These are phyloP conservation scores for Chaetomium tenue DNA, from an alignment of 495 filamentous ascomycete genomes.

Conservation along the genomic window DNA sequence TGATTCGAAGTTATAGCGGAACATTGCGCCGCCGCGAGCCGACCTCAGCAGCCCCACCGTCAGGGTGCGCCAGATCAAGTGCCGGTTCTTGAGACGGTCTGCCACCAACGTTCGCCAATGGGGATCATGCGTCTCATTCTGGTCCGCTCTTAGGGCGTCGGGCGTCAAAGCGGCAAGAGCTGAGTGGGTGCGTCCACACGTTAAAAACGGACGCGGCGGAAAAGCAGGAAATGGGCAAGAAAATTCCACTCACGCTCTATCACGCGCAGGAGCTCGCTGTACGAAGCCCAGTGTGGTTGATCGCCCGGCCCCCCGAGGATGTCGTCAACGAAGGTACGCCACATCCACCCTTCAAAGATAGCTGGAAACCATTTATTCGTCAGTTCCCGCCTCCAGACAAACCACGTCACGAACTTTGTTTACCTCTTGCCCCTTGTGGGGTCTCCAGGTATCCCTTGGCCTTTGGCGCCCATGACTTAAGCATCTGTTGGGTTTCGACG, in stretches of 20 bases:
- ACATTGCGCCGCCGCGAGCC: neutral
- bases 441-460: constrained; percentile 1
- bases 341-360: neutral
- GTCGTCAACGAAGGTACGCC: neutral
- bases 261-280: neutral
- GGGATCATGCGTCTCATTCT: neutral
- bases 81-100: neutral
- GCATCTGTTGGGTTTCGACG: neutral
- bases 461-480: neutral
- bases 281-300: neutral
- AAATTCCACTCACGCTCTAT: neutral
- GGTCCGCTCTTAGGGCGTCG: neutral
- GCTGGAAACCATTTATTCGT: neutral
- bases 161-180: neutral
- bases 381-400: neutral
- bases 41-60: neutral
- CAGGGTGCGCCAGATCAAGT: neutral
- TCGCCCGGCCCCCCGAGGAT: neutral
- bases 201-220: neutral
- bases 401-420: neutral
- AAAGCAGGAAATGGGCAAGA: neutral
- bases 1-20: neutral
- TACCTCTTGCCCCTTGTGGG: neutral
- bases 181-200: neutral
- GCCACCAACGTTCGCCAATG: neutral